phyloP scores from a whole-genome alignment of 2,329 filamentous ascomycete species.

The Aspergillus alliaceus region DNA sequence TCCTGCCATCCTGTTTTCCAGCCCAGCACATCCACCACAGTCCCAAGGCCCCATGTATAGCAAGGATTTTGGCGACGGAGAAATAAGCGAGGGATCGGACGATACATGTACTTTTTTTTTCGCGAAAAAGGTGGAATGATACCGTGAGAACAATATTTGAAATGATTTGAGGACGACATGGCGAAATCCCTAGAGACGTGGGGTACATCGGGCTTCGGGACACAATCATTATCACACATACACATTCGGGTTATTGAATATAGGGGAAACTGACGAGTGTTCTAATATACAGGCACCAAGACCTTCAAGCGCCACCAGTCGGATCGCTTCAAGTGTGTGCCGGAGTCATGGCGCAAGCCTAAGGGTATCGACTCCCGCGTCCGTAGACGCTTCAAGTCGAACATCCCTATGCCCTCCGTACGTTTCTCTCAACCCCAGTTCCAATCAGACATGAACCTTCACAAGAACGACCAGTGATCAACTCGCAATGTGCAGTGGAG shows the following conservation, averaged over 20 bases:
- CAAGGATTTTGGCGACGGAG: neutral
- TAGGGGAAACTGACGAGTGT: neutral
- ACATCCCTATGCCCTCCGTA: constrained; percentile 97
- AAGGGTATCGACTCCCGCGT: constrained; percentile 99
- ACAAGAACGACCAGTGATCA: neutral
- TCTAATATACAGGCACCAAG: constrained; percentile 65
- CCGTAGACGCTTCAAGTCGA: constrained; percentile 94
- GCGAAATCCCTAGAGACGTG: neutral
- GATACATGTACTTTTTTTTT: no score
- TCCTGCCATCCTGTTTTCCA: constrained; percentile 1
- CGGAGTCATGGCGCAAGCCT: constrained; percentile 93
- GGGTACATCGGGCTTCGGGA: neutral
- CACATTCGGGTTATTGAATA: neutral
- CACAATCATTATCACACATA: neutral
- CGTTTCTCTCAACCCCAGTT: constrained; percentile 46
- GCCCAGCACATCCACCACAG: constrained; percentile 2
- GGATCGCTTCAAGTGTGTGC: constrained; percentile 93
- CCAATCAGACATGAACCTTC: no score
- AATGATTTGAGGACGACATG: neutral
- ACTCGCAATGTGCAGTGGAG: neutral
- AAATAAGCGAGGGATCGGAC: neutral
- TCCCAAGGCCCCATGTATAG: constrained; percentile 1
- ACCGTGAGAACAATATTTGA: neutral
- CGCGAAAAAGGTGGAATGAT: neutral
- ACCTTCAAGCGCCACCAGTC: constrained; percentile 96